Evolutionary conservation across 768 basidiomycete species (phyloP), one percentile per base, ranked within the genome.

Genomic region (Leccinum incarnatum): DNA sequence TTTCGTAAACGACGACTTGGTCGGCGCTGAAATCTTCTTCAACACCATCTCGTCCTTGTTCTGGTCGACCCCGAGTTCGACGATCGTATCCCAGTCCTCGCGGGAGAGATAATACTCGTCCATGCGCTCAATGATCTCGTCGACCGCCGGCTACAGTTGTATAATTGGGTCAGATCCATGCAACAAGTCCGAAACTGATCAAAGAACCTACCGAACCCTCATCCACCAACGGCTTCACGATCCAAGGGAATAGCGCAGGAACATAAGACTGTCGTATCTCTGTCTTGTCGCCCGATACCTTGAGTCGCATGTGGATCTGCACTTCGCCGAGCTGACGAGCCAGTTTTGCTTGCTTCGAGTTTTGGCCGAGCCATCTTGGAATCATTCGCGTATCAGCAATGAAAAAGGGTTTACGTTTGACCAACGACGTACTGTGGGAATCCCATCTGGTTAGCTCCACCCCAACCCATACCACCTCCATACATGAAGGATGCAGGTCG

Each of bases 1-100:
- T 71, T 78, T 83, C 2, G 97, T 98, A 61, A 99, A 87, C 0
- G 89, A 77, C 0, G 89, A 75, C 78, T 99, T 99, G 48, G 89
- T 88, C 0, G 88, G 83, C 0, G 88, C 66, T 0, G 91, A 76
- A 30, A 99, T 93, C 75, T 89, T 89, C 78, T 96, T 97, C 66
- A 91, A 74, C 11, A 96, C 81, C 2, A 76, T 6, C 0, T 89
- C 90, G 51, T 92, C 91, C 58, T 83, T 84, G 68, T 86, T 82
- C 6, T 88, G 81, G 57, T 85, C 97, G 8, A 99, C 83, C 1
- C 96, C 97, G 9, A 99, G 82, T 70, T 98, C 96, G 54, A 98
- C 83, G 54, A 98, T 79, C 10, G 93, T 88, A 66, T 99, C 97
- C 96, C 95, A 98, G 67, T 98, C 96, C 29, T 98, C 97, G 62